phyloP scores from a whole-genome alignment of 495 filamentous ascomycete species.

The Penicillium paxilli region DNA sequence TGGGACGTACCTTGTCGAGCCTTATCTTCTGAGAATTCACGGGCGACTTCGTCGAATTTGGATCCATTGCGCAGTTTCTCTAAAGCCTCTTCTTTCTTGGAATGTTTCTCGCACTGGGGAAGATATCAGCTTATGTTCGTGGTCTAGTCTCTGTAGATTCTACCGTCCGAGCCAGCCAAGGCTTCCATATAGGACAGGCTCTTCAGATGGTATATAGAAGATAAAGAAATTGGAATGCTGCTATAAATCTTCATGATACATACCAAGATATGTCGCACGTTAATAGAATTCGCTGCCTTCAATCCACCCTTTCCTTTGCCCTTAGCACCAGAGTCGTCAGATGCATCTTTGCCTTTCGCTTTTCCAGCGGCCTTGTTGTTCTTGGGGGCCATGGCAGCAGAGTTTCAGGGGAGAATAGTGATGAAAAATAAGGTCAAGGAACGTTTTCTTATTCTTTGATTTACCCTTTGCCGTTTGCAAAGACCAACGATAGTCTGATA shows the following conservation, averaged over 20 bases:
- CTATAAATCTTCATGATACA: constrained; percentile 14
- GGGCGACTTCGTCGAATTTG: constrained; percentile 88
- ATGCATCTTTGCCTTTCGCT: constrained; percentile 37
- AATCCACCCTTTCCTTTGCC: constrained; percentile 46
- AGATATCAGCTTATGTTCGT: background rate
- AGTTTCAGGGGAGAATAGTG: background rate
- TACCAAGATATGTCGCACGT: constrained; percentile 87
- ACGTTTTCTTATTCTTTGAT: too few relatives aligned
- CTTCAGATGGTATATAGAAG: background rate
- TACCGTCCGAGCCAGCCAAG: too few relatives aligned
- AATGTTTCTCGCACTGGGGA: constrained; percentile 78
- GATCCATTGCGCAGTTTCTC: constrained; percentile 71
- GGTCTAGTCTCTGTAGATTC: too few relatives aligned
- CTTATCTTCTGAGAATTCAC: constrained; percentile 87
- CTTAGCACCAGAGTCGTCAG: constrained; percentile 29
- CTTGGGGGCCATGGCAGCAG: constrained; percentile 50
- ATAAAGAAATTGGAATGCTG: too few relatives aligned
- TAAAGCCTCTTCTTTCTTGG: constrained; percentile 85
- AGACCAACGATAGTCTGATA: too few relatives aligned
- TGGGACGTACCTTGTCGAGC: constrained; percentile 73
- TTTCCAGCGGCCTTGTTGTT: constrained; percentile 38
- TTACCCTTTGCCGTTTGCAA: background rate
- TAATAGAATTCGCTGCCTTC: constrained; percentile 78
- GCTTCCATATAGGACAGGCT: background rate
- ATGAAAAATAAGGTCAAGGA: too few relatives aligned